phyloP scores from a whole-genome alignment of 169 alveolate species.

The Eimeria praecox region DNA sequence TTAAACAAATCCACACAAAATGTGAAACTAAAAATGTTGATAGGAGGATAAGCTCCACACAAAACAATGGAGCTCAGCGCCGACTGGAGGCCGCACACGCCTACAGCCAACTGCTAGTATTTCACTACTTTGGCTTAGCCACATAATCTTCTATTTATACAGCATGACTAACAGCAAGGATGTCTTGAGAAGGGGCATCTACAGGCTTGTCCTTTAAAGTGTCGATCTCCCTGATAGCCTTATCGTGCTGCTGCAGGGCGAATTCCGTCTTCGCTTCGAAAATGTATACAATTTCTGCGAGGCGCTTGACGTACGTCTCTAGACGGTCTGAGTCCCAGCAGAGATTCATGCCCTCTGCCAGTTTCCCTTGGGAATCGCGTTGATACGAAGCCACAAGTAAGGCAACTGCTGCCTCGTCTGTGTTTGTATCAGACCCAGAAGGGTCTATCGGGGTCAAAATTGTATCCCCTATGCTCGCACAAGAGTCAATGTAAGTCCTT shows the following conservation, averaged over 20 bases:
- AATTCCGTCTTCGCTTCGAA: conserved; percentile 79
- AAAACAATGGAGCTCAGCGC: background rate
- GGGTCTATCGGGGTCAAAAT: background rate
- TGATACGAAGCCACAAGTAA: conserved; percentile 84
- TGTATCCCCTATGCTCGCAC: conserved; percentile 26
- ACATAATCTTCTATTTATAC: background rate
- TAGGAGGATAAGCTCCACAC: background rate
- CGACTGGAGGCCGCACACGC: background rate
- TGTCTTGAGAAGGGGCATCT: conserved; percentile 58
- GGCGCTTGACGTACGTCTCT: conserved; percentile 71
- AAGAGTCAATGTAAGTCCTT: conserved; percentile 83
- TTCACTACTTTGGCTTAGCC: background rate
- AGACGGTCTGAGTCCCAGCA: conserved; percentile 81
- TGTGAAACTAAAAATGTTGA: background rate
- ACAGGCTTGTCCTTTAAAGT: conserved; percentile 52
- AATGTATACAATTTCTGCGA: conserved; percentile 69
- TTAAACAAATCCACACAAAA: background rate
- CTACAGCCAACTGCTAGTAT: background rate
- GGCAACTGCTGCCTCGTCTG: conserved; percentile 47
- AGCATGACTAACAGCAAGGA: conserved; percentile 53
- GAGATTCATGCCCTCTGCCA: conserved; percentile 79
- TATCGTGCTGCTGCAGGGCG: conserved; percentile 50
- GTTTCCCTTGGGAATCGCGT: conserved; percentile 81
- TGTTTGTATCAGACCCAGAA: background rate
- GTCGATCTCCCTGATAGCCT: conserved; percentile 71